Conservation (phyloP, 2,329 filamentous ascomycete genomes). For the Metarhizium sp. region DNA sequence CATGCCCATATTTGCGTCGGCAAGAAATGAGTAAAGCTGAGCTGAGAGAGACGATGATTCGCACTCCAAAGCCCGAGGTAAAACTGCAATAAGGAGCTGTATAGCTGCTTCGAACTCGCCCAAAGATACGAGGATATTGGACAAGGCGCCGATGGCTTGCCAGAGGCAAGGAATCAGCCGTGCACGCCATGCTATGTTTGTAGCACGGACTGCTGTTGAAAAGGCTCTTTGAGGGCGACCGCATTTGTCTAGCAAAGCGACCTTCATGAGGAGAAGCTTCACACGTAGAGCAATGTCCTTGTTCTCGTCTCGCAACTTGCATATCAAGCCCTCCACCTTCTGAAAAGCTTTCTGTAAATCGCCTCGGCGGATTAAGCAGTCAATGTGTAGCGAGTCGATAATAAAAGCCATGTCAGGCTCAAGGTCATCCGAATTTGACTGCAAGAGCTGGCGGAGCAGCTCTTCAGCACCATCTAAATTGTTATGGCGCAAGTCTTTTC, state of each 20-base stretch:
- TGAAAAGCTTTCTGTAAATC: slow-evolving; percentile 37
- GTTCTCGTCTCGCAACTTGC: slow-evolving; percentile 32
- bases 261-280: slow-evolving; percentile 64
- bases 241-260: slow-evolving; percentile 56
- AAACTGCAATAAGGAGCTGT: slow-evolving; percentile 54
- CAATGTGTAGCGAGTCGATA: slow-evolving; percentile 42
- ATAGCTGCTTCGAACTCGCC: slow-evolving; percentile 60
- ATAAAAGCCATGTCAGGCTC: slow-evolving; percentile 43
- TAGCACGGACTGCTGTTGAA: slow-evolving; percentile 65
- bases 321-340: slow-evolving; percentile 36
- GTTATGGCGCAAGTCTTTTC: slow-evolving; percentile 48
- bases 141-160: slow-evolving; percentile 59
- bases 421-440: slow-evolving; percentile 39
- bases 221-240: slow-evolving; percentile 67
- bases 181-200: slow-evolving; percentile 62
- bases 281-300: slow-evolving; percentile 56
- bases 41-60: slow-evolving; percentile 54
- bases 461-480: slow-evolving; percentile 42
- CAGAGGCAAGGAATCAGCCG: slow-evolving; percentile 62
- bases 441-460: slow-evolving; percentile 42
- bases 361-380: slow-evolving; percentile 38
- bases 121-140: slow-evolving; percentile 59
- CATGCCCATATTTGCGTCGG: slow-evolving; percentile 70
- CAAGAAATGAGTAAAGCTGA: slow-evolving; percentile 58
- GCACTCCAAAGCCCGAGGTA: slow-evolving; percentile 70